These are phyloP conservation scores for Oropetium thomaeum DNA, from an alignment of 176 grass and related monocot species.

Conservation along the genomic window DNA sequence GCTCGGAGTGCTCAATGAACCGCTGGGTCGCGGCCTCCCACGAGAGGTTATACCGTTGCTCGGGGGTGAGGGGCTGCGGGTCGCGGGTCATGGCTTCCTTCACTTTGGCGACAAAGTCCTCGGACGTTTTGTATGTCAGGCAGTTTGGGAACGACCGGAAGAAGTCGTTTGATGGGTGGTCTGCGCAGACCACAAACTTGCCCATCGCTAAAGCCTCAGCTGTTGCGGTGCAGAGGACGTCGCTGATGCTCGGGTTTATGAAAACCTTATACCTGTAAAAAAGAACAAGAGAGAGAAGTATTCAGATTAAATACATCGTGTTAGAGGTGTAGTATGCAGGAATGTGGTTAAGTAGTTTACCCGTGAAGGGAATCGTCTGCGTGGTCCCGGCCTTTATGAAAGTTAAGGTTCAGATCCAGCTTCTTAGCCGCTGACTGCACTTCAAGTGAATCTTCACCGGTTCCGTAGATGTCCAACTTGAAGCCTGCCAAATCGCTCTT, in stretches of 20 bases:
- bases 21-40: constrained; percentile 92
- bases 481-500: constrained; percentile 77
- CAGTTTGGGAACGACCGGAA: constrained; percentile 86
- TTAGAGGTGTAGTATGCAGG: neutral
- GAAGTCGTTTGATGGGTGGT: constrained; percentile 94
- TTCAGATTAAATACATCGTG: neutral
- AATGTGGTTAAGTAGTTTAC: constrained; percentile 24
- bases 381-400: constrained; percentile 88
- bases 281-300: neutral
- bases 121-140: constrained; percentile 62
- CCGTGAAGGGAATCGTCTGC: constrained; percentile 92
- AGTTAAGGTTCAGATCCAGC: constrained; percentile 83
- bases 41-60: constrained; percentile 75
- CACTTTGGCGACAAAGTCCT: constrained; percentile 72
- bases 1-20: constrained; percentile 85
- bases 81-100: constrained; percentile 89
- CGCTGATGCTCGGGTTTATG: constrained; percentile 87
- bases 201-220: constrained; percentile 87
- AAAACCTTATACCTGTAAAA: constrained; percentile 89
- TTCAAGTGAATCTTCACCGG: constrained; percentile 80
- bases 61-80: constrained; percentile 60
- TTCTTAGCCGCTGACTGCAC: constrained; percentile 70
- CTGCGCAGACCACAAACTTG: constrained; percentile 84
- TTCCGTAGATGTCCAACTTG: constrained; percentile 85
- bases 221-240: constrained; percentile 78